Base-by-base conservation (phyloP, 768 basidiomycete species). In the Chalciporus piperatus region DNA sequence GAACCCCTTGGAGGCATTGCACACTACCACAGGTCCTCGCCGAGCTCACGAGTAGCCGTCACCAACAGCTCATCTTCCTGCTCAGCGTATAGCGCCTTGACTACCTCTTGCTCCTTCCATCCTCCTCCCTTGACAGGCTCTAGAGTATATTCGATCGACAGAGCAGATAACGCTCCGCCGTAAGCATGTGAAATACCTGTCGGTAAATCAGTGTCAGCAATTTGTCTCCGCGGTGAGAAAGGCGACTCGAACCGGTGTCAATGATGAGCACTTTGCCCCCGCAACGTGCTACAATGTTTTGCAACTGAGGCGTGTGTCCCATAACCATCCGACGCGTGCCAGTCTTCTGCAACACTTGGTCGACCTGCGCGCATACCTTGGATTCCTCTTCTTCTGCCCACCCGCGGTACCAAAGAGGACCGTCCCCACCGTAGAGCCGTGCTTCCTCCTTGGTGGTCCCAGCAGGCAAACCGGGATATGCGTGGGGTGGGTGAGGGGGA, bases 271-370 rank as follows among this genome's bases (percentile, higher is more conserved):
- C 83, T 60, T 89, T 93, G n/a, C 92, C 94, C 35, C 82, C 77
- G 64, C 97, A 99, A 51, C 94, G 76, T 6, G 89, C 82, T 4
- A 89, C 83, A 43, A 98, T 95, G 57, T 81, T 82, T 79, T 91
- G 54, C 39, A 97, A 92, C 66, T 95, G 79, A 1, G 97, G 96
- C 1, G 97, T 98, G 68, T 98, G 97, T 0, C 96, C 96, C 92
- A 97, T 94, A 41, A 99, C 81, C 83, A 95, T 84, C 59, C 92
- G 75, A 52, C 91, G 72, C 23, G 90, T 94, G 1, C 92, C 92
- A 1, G 91, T 86, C 67, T 79, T 82, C 28, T 77, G 64, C 46
- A 91, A 71, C 16, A 95, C 86, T 22, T 74, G 70, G 51, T 89
- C 84, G 0, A 92, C 92, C 32, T 81, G 76, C 2, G 59, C 65